These are phyloP conservation scores for Aspergillus egyptiacus DNA, from an alignment of 495 filamentous ascomycete species.

Conservation along the genomic window DNA sequence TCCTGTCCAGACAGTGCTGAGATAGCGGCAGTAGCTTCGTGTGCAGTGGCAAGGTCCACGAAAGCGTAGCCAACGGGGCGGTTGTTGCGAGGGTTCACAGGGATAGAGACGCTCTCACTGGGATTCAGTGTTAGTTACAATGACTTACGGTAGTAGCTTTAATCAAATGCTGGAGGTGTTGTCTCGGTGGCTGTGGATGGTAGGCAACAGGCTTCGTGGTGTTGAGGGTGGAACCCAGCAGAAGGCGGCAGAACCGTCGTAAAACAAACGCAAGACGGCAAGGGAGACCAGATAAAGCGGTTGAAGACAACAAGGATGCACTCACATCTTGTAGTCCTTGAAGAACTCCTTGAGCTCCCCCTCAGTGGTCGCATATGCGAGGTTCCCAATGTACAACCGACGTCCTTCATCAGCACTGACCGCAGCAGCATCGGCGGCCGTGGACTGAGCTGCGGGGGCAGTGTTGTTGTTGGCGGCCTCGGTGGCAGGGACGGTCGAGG, in stretches of 20 bases:
- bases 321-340: conserved; percentile 95
- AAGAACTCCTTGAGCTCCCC: conserved; percentile 99
- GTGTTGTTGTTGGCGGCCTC: conserved; percentile 73
- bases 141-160: neutral
- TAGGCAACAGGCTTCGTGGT: too few species aligned
- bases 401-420: conserved; percentile 97
- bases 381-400: conserved; percentile 98
- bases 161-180: neutral
- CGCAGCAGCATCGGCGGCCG: conserved; percentile 78
- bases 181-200: neutral
- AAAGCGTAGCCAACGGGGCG: conserved; percentile 99
- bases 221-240: too few species aligned
- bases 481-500: conserved; percentile 38
- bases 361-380: conserved; percentile 99
- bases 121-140: conserved; percentile 15
- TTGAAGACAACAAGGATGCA: conserved; percentile 24
- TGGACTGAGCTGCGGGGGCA: conserved; percentile 60
- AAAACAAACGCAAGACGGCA: too few species aligned
- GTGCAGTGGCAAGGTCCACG: conserved; percentile 90
- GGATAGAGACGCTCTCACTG: conserved; percentile 97
- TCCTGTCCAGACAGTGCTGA: conserved; percentile 90
- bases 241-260: too few species aligned
- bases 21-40: conserved; percentile 92
- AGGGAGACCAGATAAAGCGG: conserved; percentile 1
- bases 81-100: conserved; percentile 96